phyloP scores from a whole-genome alignment of 805 yeast genomes.

The Hanseniaspora opuntiae region DNA sequence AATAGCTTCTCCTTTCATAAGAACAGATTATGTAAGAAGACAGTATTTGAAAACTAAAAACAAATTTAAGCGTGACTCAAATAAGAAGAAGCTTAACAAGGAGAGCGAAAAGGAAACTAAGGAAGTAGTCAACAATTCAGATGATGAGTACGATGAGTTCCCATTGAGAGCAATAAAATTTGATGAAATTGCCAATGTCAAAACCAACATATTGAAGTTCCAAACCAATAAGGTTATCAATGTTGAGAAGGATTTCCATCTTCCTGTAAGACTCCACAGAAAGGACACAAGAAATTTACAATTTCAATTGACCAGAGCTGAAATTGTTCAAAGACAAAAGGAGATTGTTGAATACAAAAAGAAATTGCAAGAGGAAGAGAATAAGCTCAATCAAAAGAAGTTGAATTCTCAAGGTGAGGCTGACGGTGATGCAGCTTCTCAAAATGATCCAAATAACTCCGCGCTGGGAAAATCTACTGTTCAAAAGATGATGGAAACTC shows the following conservation, averaged over 20 bases:
- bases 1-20: constrained; percentile 26
- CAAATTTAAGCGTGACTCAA: constrained; percentile 11
- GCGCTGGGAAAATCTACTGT: constrained; percentile 7
- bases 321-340: constrained; percentile 49
- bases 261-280: constrained; percentile 78
- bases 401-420: constrained; percentile 16
- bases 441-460: not conserved
- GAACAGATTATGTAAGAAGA: constrained; percentile 26
- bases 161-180: constrained; percentile 55
- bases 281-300: constrained; percentile 88
- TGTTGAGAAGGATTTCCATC: constrained; percentile 54
- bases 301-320: constrained; percentile 67
- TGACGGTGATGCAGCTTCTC: constrained; percentile 4
- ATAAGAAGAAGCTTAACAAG: constrained; percentile 16
- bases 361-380: constrained; percentile 28
- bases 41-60: constrained; percentile 23
- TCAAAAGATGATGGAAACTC: constrained; percentile 12
- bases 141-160: constrained; percentile 16
- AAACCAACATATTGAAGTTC: constrained; percentile 72
- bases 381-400: constrained; percentile 16
- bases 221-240: constrained; percentile 61
- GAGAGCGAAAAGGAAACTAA: constrained; percentile 14
- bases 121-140: not conserved
- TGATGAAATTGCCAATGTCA: constrained; percentile 56
- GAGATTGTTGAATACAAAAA: constrained; percentile 31